Base-by-base conservation (phyloP, 1,139 yeast genomes). In the Saccharomyces uvarum region DNA sequence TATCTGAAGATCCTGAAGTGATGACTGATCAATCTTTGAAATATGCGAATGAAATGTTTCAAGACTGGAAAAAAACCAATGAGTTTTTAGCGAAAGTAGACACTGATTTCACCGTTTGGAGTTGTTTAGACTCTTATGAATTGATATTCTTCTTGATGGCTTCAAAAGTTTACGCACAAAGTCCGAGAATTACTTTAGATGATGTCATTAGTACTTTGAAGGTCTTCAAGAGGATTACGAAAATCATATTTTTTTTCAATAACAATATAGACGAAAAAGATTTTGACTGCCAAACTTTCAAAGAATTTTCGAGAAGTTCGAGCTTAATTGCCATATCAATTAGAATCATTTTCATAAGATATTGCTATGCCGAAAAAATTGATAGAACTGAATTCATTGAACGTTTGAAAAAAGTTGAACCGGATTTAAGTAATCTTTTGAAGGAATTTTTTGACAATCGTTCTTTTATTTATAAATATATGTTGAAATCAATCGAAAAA, bases 401-500 rank as follows among this genome's bases (percentile, higher is more conserved):
- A 13, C 49, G 51, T 14, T 50, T 67, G 8, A 52, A 51, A 16
- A 51, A 55, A 19, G 33, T 51, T 28, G 59, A 57, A 13, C 62
- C 64, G 2, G 60, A 60, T 24, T 50, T 60, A 5, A 55, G 54
- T 3, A 58, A 58, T 6, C 48, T 59, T 4, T 56, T 61, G 2
- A 50, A 52, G 3, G 52, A 55, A 27, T 47, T 62, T 13, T 48
- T 65, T 19, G 61, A 66, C 52, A 59, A 65, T 4, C 61, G 61
- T 28, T 65, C 69, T 3, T 55, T 54, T 7, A 51, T 58, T 14
- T 68, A 60, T 51, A 61, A 60, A 47, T 59, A 59, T 21, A 52
- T 65, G 31, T 56, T 63, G 55, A 54, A 54, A 27, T 62, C 67
- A 1, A 62, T 62, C 4, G 59, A 63, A 48, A 63, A 61, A 49